Conservation (phyloP, 768 basidiomycete species). For the Arthromyces matolae region DNA sequence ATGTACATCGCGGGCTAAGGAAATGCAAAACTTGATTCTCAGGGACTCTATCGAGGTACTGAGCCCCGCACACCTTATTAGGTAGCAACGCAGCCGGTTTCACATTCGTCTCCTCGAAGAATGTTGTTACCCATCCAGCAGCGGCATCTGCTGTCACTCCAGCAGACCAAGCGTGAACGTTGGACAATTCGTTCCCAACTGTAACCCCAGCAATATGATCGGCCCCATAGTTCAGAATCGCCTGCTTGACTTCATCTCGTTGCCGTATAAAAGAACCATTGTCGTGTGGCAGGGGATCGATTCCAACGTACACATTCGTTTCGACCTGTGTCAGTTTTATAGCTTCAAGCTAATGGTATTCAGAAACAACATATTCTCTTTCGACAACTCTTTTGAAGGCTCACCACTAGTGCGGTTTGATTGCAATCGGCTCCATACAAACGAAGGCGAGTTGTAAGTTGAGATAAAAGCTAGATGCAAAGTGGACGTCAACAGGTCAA, state of each 20-base stretch:
- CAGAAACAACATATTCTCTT: background rate
- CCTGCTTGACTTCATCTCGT: conserved; percentile 56
- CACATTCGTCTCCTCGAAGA: conserved; percentile 72
- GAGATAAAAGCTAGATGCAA: conserved; percentile 64
- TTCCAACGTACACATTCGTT: conserved; percentile 74
- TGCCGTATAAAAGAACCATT: conserved; percentile 68
- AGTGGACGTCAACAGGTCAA: conserved; percentile 8
- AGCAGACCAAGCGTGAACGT: conserved; percentile 96
- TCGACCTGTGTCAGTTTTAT: conserved; percentile 86
- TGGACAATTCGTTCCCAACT: conserved; percentile 91
- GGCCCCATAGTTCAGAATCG: conserved; percentile 73
- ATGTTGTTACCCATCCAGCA: conserved; percentile 76
- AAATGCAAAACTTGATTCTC: background rate
- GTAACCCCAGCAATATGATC: conserved; percentile 76
- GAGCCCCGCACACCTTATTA: conserved; percentile 61
- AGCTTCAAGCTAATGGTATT: conserved; percentile 64
- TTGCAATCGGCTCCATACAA: conserved; percentile 89
- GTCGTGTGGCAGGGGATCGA: conserved; percentile 59
- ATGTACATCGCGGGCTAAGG: conserved; percentile 73
- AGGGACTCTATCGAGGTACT: too few relatives aligned
- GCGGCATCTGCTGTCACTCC: conserved; percentile 66
- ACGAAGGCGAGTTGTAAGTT: conserved; percentile 75
- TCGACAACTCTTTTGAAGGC: too few relatives aligned
- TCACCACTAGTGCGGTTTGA: conserved; percentile 69
- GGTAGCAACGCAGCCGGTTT: conserved; percentile 48